A percentile compares a stretch with the other conserved stretches of the same genome.
These are phyloP conservation scores for Phylloporus scabripes DNA, from an alignment of 768 basidiomycete species.

Conservation along the genomic window DNA sequence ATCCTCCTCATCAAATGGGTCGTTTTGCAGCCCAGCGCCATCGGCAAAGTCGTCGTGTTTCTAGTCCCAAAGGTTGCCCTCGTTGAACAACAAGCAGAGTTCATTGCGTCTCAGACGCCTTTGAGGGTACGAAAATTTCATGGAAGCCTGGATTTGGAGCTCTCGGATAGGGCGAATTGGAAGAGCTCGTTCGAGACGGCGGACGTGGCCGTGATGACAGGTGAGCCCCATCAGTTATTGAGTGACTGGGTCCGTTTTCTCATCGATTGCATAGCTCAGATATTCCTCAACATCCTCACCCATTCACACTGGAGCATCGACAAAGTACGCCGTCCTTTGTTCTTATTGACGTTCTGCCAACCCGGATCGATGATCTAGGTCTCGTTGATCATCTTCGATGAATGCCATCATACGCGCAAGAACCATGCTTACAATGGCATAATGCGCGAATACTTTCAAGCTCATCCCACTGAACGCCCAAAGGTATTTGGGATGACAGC, in stretches of 20 bases:
- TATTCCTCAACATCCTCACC: slow-evolving; percentile 72
- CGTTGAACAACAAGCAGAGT: slow-evolving; percentile 75
- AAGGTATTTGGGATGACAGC: slow-evolving; percentile 95
- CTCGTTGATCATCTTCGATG: slow-evolving; percentile 52
- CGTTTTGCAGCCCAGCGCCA: slow-evolving; percentile 42
- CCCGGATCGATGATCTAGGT: slow-evolving; percentile 32
- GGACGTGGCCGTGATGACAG: slow-evolving; percentile 85
- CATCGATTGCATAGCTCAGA: slow-evolving; percentile 51
- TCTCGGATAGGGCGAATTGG: slow-evolving; percentile 66
- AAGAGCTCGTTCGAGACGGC: slow-evolving; percentile 50
- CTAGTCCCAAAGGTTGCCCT: slow-evolving; percentile 82
- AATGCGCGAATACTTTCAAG: slow-evolving; percentile 52
- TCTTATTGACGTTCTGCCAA: not conserved
- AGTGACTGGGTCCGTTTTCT: slow-evolving; percentile 1
- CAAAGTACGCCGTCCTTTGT: slow-evolving; percentile 34
- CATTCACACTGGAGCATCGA: slow-evolving; percentile 79
- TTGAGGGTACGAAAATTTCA: slow-evolving; percentile 63
- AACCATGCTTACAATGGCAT: slow-evolving; percentile 55
- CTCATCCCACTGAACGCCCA: slow-evolving; percentile 43
- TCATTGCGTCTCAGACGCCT: slow-evolving; percentile 58
- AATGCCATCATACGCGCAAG: slow-evolving; percentile 53
- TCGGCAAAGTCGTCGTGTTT: slow-evolving; percentile 65
- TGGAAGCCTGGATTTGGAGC: slow-evolving; percentile 66
- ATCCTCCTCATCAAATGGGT: slow-evolving; percentile 73
- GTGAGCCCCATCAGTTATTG: slow-evolving; percentile 34